phyloP scores from a whole-genome alignment of 352 stramenopile genomes.

The Globisporangium irregulare region DNA sequence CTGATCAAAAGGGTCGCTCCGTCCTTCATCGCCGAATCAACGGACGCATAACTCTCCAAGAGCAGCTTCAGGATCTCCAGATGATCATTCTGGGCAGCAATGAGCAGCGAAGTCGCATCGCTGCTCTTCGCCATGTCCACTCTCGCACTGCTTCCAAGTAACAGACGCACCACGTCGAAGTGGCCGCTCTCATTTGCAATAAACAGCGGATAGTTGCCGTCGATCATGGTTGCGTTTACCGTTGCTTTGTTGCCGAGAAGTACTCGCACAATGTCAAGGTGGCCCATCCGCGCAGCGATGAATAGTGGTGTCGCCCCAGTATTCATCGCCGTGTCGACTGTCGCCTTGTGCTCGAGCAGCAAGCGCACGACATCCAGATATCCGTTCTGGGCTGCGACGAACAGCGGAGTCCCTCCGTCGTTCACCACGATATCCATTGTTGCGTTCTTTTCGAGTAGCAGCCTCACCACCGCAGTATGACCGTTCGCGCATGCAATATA shows the following conservation, averaged over 20 bases:
- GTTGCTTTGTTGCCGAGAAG: no score
- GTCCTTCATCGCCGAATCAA: background rate
- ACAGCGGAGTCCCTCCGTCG: no score
- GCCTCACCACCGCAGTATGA: background rate
- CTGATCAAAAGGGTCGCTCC: background rate
- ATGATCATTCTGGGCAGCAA: background rate
- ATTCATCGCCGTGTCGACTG: no score
- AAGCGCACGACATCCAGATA: no score
- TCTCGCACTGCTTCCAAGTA: background rate
- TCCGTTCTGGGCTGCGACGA: no score
- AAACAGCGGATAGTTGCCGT: no score
- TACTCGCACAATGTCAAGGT: no score
- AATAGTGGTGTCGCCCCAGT: no score
- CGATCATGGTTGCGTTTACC: no score
- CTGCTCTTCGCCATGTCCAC: background rate
- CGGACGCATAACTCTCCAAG: background rate
- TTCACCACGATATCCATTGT: no score
- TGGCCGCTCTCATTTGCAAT: background rate
- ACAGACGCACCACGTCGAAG: background rate
- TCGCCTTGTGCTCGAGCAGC: no score
- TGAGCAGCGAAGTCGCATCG: background rate
- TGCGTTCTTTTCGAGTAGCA: background rate
- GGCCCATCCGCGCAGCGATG: no score
- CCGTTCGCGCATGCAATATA: background rate
- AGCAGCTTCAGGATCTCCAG: background rate